Percentiles rank a stretch among this genome's conserved stretches.
Evolutionary conservation across 108 stramenopile genomes (phyloP).

Genomic region (Skeletonema potamos): DNA sequence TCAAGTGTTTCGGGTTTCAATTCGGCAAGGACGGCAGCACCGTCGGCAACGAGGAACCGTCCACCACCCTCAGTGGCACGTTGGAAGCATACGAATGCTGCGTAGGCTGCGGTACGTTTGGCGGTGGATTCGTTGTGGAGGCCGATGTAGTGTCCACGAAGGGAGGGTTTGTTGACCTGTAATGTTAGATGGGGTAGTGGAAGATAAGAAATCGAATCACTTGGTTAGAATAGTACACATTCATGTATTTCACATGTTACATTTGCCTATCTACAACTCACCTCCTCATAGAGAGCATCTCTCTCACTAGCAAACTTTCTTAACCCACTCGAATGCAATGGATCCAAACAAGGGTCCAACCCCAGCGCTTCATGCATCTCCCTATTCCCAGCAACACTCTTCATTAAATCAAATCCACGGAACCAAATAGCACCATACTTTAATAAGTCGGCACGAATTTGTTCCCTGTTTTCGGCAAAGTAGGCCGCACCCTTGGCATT

Average conservation of each 20-base stretch:
- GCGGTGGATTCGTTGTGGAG: conserved; percentile 87
- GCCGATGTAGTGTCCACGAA: conserved; percentile 88
- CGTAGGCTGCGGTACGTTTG: conserved; percentile 91
- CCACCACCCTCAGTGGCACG: conserved; percentile 88
- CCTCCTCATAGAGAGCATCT: conserved; percentile 91
- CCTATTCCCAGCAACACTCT: conserved; percentile 68
- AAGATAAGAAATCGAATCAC: neutral
- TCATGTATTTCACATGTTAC: neutral
- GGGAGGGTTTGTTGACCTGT: conserved; percentile 87
- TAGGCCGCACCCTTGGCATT: conserved; percentile 70
- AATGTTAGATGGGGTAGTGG: neutral
- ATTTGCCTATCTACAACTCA: too few species aligned
- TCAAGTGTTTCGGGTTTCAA: conserved; percentile 69
- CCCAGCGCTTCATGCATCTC: conserved; percentile 82
- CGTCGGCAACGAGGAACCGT: conserved; percentile 87
- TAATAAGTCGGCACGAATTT: conserved; percentile 62
- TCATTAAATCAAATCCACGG: conserved; percentile 85
- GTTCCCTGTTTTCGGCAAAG: conserved; percentile 65
- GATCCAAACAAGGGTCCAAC: conserved; percentile 89
- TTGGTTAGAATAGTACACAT: neutral
- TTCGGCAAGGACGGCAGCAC: conserved; percentile 85
- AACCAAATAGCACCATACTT: conserved; percentile 88
- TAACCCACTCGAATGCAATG: conserved; percentile 86
- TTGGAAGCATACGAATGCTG: conserved; percentile 92
- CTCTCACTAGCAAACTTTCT: conserved; percentile 89